A percentile compares a stretch with the other conserved stretches of the same genome.
These are phyloP conservation scores for Globisporangium emineosum DNA, from an alignment of 352 stramenopile species.

Conservation along the genomic window DNA sequence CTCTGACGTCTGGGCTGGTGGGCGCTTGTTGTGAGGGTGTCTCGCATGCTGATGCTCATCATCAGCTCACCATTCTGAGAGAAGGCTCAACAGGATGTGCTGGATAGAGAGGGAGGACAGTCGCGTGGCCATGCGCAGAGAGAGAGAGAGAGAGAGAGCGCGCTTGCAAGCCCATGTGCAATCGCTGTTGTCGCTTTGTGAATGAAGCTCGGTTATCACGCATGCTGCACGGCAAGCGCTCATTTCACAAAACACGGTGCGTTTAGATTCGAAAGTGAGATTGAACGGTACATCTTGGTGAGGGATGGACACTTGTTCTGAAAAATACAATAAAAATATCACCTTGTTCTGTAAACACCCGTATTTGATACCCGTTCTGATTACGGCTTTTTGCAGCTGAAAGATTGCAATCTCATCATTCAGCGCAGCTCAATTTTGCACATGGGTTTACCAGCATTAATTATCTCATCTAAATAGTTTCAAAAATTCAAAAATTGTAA, in stretches of 20 bases:
- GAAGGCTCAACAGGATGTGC: conserved; percentile 7
- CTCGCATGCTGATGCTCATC: not conserved
- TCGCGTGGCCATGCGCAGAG: not conserved
- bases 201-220: not conserved
- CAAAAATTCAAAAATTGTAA: not conserved
- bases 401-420: not conserved
- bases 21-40: not conserved
- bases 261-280: not conserved
- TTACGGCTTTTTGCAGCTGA: not conserved
- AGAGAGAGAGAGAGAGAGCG: not conserved
- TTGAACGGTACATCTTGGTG: not conserved
- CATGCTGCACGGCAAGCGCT: not conserved
- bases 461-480: too few relatives aligned
- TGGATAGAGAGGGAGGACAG: not conserved
- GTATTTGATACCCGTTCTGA: not conserved
- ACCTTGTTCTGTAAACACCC: not conserved
- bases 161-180: conserved; percentile 5
- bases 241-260: not conserved
- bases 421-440: not conserved
- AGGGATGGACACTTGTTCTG: not conserved
- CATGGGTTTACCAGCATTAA: not conserved
- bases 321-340: too few relatives aligned
- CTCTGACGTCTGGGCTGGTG: not conserved
- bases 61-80: not conserved
- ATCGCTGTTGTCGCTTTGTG: conserved; percentile 5